A percentile compares a stretch with the other conserved stretches of the same genome.
Conservation (phyloP, 2,329 filamentous ascomycete species). For the Pseudogymnoascus sp. region DNA sequence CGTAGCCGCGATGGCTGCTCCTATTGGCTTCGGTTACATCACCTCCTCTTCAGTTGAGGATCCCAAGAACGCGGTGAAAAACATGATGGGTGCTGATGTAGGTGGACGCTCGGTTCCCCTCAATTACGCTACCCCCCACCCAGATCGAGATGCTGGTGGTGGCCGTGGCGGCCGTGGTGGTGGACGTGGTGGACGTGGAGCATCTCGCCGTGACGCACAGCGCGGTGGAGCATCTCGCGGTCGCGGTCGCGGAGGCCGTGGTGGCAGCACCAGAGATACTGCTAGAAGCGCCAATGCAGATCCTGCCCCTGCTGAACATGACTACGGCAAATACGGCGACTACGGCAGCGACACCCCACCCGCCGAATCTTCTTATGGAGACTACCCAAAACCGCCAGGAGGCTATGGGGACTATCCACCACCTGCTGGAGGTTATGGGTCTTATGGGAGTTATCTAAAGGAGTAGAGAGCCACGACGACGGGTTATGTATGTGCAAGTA, state of each 20-base stretch:
- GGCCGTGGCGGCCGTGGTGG: slow-evolving; percentile 38
- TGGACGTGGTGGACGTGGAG: slow-evolving; percentile 28
- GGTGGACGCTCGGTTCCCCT: slow-evolving; percentile 59
- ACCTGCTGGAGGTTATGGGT: too few species aligned
- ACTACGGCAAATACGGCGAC: too few species aligned
- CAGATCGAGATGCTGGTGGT: slow-evolving; percentile 40
- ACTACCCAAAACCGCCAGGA: too few species aligned
- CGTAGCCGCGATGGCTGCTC: too few species aligned
- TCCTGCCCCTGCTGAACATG: too few species aligned
- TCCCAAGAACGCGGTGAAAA: slow-evolving; percentile 55
- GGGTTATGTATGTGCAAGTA: too few species aligned
- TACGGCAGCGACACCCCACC: too few species aligned
- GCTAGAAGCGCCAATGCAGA: too few species aligned
- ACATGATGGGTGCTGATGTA: slow-evolving; percentile 56
- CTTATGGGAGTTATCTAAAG: too few species aligned
- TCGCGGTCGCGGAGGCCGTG: slow-evolving; percentile 24
- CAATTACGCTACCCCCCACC: slow-evolving; percentile 58
- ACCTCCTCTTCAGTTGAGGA: slow-evolving; percentile 62
- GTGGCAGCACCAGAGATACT: slow-evolving; percentile 38
- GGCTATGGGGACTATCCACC: too few species aligned
- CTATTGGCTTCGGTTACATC: slow-evolving; percentile 70
- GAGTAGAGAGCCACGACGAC: too few species aligned
- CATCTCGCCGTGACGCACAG: slow-evolving; percentile 35
- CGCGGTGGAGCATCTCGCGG: slow-evolving; percentile 36
- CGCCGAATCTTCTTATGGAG: too few species aligned